phyloP scores from a whole-genome alignment of 345 rosid species.

The Crucihimalaya himalaica region DNA sequence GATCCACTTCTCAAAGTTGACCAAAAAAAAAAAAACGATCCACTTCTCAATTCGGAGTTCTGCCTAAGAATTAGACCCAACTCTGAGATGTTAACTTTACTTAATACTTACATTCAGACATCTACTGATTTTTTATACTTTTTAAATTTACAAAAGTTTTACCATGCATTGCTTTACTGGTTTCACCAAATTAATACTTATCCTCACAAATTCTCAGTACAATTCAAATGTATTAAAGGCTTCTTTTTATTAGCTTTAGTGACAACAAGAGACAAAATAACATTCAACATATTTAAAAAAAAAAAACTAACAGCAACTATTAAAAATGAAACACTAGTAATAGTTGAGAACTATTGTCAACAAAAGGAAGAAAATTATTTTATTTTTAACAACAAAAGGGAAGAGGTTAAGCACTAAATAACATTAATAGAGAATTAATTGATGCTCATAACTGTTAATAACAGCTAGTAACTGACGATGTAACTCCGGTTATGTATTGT shows the following conservation, averaged over 20 bases:
- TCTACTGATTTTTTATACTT: background rate
- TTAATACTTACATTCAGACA: background rate
- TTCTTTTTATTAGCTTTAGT: conserved; percentile 14
- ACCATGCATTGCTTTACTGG: background rate
- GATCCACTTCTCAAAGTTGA: background rate
- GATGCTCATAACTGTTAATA: conserved; percentile 16
- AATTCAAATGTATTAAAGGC: background rate
- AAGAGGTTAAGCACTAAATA: conserved; percentile 31
- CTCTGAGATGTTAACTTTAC: background rate
- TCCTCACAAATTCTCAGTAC: background rate
- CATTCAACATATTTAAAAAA: conserved; percentile 10
- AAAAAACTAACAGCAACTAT: background rate
- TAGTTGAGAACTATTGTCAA: conserved; percentile 21
- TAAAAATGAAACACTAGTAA: background rate
- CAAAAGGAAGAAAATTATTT: background rate
- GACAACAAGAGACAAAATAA: conserved; percentile 3
- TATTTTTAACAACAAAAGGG: background rate
- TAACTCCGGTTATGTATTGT: conserved; percentile 20
- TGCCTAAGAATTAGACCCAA: background rate
- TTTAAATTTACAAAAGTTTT: background rate
- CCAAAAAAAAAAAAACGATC: too few species aligned
- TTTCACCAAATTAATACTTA: background rate
- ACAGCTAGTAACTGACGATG: conserved; percentile 20
- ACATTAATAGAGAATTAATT: conserved; percentile 2
- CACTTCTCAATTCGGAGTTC: background rate